A percentile compares a stretch with the other conserved stretches of the same genome.
Evolutionary conservation across 768 basidiomycete genomes (phyloP).

Genomic region (Clavulina sp.): DNA sequence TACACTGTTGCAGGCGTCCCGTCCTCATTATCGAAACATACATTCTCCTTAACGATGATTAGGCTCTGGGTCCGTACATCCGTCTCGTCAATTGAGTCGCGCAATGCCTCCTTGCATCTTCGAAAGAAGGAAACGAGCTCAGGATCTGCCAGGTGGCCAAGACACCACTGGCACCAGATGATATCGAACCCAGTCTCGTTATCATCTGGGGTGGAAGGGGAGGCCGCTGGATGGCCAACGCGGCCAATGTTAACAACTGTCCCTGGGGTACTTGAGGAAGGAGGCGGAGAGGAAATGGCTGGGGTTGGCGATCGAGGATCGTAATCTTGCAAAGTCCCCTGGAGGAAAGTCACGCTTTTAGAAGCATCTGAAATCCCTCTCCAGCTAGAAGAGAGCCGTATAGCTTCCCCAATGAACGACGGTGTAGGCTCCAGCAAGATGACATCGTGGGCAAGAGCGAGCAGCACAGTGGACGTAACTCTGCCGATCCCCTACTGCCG

Average conservation of each 20-base stretch:
- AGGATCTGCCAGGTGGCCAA: constrained; percentile 63
- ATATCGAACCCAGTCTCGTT: constrained; percentile 63
- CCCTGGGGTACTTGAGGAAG: constrained; percentile 19
- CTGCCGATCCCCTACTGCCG: constrained; percentile 58
- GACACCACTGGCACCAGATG: constrained; percentile 95
- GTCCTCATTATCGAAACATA: constrained; percentile 42
- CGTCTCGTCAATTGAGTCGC: constrained; percentile 23
- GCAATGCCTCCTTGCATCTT: constrained; percentile 41
- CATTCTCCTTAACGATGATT: constrained; percentile 86
- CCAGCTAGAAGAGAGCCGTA: constrained; percentile 35
- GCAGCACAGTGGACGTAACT: constrained; percentile 72
- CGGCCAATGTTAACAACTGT: constrained; percentile 35
- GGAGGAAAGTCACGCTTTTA: constrained; percentile 65
- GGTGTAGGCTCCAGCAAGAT: constrained; percentile 80
- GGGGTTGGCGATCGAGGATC: constrained; percentile 38
- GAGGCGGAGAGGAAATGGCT: background rate
- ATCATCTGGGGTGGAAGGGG: constrained; percentile 13
- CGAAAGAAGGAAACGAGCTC: constrained; percentile 67
- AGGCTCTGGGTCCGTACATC: constrained; percentile 15
- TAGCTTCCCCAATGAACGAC: constrained; percentile 56
- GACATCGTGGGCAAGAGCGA: constrained; percentile 77
- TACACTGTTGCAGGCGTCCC: constrained; percentile 39
- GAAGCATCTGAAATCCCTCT: constrained; percentile 41
- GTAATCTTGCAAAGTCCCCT: constrained; percentile 63
- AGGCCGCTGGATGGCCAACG: constrained; percentile 39